These are phyloP conservation scores for Backusella macrospora DNA, from an alignment of 192 early-diverging fungal species.

Conservation along the genomic window DNA sequence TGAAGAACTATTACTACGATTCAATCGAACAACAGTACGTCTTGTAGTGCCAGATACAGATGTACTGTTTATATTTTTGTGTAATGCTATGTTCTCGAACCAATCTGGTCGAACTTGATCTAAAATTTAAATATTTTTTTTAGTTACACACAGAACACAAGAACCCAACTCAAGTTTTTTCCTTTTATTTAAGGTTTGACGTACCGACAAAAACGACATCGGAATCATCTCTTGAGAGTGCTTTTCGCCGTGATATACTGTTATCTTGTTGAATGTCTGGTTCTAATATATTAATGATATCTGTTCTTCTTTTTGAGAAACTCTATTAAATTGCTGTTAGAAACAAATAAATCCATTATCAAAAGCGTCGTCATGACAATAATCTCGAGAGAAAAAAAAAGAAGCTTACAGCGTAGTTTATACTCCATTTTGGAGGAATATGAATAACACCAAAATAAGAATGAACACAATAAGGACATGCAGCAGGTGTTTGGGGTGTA, in stretches of 20 bases:
- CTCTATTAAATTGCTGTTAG: neutral
- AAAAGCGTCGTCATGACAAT: neutral
- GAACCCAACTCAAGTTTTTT: neutral
- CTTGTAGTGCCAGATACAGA: conserved; percentile 26
- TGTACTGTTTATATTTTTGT: conserved; percentile 29
- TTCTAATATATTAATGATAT: neutral
- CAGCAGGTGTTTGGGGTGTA: conserved; percentile 61
- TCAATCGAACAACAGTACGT: conserved; percentile 23
- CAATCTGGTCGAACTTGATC: conserved; percentile 76
- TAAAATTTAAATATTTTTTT: conserved; percentile 21
- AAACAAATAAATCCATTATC: neutral
- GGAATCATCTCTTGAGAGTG: conserved; percentile 54
- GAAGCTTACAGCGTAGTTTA: conserved; percentile 7
- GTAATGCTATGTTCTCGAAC: conserved; percentile 50
- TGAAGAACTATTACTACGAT: neutral
- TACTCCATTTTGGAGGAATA: conserved; percentile 21
- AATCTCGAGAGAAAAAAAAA: neutral
- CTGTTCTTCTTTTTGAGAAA: neutral
- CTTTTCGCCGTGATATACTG: conserved; percentile 42
- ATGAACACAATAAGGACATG: conserved; percentile 87
- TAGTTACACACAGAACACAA: neutral
- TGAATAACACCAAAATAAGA: conserved; percentile 85
- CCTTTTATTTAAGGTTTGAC: neutral
- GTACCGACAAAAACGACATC: conserved; percentile 71
- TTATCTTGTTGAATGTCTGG: neutral